Evolutionary conservation across 306 rosid genomes (phyloP).

Genomic region (Canavalia ensiformis): DNA sequence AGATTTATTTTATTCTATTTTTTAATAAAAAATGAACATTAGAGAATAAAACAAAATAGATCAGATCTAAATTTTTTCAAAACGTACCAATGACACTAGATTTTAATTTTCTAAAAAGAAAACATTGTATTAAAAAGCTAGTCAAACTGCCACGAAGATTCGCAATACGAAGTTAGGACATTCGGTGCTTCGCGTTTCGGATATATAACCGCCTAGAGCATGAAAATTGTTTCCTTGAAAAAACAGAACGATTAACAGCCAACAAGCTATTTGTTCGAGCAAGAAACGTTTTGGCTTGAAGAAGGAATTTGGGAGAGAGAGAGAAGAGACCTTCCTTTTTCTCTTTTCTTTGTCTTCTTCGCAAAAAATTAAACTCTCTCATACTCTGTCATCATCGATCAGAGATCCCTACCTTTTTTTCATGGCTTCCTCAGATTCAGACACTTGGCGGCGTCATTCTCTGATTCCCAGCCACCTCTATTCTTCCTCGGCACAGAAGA

Average conservation of each 20-base stretch:
- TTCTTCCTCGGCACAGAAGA: conserved; percentile 45
- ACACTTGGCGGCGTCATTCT: conserved; percentile 54
- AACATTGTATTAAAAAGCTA: too few species aligned
- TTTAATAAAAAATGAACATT: too few species aligned
- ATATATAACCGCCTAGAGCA: neutral
- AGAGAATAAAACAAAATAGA: too few species aligned
- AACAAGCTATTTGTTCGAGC: neutral
- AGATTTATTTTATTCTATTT: too few species aligned
- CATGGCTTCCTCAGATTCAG: conserved; percentile 69
- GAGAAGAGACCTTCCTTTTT: neutral
- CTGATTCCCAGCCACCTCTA: conserved; percentile 81
- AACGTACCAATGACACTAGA: too few species aligned
- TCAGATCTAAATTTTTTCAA: too few species aligned
- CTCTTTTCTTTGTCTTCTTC: neutral
- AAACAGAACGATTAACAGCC: neutral
- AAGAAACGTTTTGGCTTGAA: neutral
- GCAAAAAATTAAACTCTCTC: neutral
- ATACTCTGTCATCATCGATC: conserved; percentile 11
- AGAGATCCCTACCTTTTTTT: neutral
- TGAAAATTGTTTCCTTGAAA: neutral
- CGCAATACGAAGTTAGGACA: neutral
- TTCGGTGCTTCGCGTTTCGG: neutral
- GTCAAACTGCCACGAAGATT: neutral
- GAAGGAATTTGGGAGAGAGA: neutral
- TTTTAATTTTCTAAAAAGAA: too few species aligned